Evolutionary conservation across 345 rosid genomes (phyloP).

Genomic region (Eucalyptus virginea): DNA sequence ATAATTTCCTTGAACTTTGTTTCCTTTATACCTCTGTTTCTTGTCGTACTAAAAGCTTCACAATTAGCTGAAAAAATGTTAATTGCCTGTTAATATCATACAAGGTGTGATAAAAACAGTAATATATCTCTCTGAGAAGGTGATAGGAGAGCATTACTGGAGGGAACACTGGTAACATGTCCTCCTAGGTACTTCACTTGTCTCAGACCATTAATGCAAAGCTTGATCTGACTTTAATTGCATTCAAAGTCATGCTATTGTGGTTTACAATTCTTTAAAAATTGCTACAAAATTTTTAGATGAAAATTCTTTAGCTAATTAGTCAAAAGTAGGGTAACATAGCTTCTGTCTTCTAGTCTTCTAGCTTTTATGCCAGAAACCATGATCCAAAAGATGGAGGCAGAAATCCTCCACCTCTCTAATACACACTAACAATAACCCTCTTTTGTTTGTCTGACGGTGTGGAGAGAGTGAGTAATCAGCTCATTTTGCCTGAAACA

Average conservation of each 20-base stretch:
- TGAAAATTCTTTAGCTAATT: not conserved
- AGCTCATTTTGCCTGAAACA: not conserved
- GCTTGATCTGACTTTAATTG: not conserved
- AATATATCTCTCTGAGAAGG: not conserved
- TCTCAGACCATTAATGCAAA: not conserved
- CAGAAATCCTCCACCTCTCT: not conserved
- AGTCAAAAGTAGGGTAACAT: not conserved
- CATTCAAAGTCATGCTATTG: not conserved
- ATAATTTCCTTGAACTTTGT: not conserved
- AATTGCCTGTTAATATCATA: not conserved
- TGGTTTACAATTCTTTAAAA: not conserved
- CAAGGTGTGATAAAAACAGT: not conserved
- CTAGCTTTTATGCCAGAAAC: not conserved
- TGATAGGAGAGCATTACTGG: not conserved
- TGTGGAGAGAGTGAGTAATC: not conserved
- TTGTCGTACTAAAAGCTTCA: not conserved
- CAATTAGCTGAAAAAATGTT: not conserved
- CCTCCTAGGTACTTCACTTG: not conserved
- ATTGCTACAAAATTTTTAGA: not conserved
- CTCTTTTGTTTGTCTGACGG: not conserved
- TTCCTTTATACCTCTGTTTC: not conserved
- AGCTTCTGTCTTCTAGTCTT: not conserved
- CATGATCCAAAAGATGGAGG: not conserved
- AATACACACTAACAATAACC: not conserved
- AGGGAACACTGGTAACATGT: not conserved